Conservation (phyloP, 2,329 filamentous ascomycete genomes). For the Gliomastix tumulicola region DNA sequence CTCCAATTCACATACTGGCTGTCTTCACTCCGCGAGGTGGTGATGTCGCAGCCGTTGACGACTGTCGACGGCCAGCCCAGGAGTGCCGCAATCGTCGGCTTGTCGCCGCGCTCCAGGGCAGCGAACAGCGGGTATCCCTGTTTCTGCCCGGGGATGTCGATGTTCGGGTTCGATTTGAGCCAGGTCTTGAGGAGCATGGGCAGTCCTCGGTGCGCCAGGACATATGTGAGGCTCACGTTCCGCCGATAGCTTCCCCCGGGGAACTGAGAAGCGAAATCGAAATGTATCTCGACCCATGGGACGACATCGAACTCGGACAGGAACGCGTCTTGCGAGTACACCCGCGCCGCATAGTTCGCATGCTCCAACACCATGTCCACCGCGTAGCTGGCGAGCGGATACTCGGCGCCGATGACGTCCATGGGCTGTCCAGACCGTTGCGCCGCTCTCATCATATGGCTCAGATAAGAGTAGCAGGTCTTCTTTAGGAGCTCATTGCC, state of each 20-base stretch:
- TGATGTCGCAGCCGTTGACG: neutral
- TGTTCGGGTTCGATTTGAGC: neutral
- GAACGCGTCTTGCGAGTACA: constrained; percentile 20
- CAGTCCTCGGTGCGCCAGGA: neutral
- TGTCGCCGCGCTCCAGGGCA: neutral
- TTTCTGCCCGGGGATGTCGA: neutral
- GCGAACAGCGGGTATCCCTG: constrained; percentile 1
- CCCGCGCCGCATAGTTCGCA: constrained; percentile 3
- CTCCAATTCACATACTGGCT: neutral
- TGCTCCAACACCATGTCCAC: neutral
- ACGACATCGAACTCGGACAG: constrained; percentile 16
- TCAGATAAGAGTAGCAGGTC: constrained; percentile 33
- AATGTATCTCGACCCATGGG: too few species aligned
- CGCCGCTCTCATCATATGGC: neutral
- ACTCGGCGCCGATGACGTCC: too few species aligned
- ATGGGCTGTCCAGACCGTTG: too few species aligned
- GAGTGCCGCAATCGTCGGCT: neutral
- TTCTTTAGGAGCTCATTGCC: constrained; percentile 35
- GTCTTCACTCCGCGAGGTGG: neutral
- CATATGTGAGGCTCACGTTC: neutral
- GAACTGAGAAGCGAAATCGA: too few species aligned
- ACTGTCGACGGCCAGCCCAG: neutral
- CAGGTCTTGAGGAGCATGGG: neutral
- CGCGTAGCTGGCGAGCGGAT: constrained; percentile 37
- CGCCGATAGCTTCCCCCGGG: neutral